Evolutionary conservation across 768 basidiomycete genomes (phyloP), one percentile per base, ranked within the genome.

Genomic region (Neoboletus magnificus): DNA sequence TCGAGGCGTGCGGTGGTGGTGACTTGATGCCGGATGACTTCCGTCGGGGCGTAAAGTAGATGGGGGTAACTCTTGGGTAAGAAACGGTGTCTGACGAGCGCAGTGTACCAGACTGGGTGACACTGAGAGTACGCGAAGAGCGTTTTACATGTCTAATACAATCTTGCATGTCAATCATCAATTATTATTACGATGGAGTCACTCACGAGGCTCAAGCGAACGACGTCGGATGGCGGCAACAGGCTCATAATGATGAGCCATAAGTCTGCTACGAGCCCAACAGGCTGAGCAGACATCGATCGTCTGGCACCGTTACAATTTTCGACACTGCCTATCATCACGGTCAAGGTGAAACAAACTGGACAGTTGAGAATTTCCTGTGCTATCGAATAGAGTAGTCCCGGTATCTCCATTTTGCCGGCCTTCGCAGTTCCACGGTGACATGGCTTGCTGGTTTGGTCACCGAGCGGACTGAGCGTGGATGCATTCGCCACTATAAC

Each of bases 221-320:
- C 50, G 39, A 70, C 32, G 30, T 70, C 70, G 4, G 59, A 48
- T 0, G 70, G 62, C 22, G 70, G 63, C 29, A 71, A 41, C 11
- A 67, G 52, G 46, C 56, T 25, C 68, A 71, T 71, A 45, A 70
- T 61, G 37, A 67, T 56, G 36, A 70, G 57, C 68, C 68, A 70
- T 42, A 70, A 30, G 29, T 70, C 68, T 15, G 63, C 65, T 29
- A 58, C 58, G 43, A 71, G 68, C 22, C 55, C 56, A 18, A 64
- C 32, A 12, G 45, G n/a, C 11, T 37, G 43, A 3, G 30, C 11
- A 18, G 32, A 2, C 5, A 22, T 18, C 27, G 2, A 48, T n/a
- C n/a, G 56, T 18, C 53, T 20, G 30, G 7, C 49, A 44, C 58
- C 30, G n/a, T 10, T 10, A n/a, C 16, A 8, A 23, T 4, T 16